Base-by-base conservation (phyloP, 73 alveolate genomes). In the Blepharisma japonicum region DNA sequence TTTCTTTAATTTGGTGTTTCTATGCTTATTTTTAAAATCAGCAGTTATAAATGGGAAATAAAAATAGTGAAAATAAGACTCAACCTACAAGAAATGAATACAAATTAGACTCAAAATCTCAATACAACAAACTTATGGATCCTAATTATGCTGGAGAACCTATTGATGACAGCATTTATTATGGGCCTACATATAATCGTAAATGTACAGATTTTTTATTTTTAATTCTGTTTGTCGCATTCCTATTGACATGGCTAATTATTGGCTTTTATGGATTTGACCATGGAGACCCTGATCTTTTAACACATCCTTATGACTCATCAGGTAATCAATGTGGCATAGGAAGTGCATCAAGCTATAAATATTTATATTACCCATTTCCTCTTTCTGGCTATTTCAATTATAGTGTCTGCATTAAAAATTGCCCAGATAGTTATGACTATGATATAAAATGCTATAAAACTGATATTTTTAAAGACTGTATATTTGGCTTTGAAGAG, bases 131-230 rank as follows among this genome's bases (percentile, higher is more conserved):
- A 5, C 23, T 2, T 25, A 1, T 61, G 2, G 74, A 61, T 39
- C 74, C 74, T 1, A 61, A 61, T 25, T 61, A 61, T 39, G 2
- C 14, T 8, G 74, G 74, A 61, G 74, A 61, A 5, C 74, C 74
- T 18, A n/a, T 61, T 61, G 74, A 61, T 25, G 74, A 61, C 23
- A 61, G 23, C 4, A 76, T 91, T 25, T 71, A 77, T 67, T 83
- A 90, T 78, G 98, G 98, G 6, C 98, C 98, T 55, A 82, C 87
- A 11, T 79, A 81, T 56, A 89, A 89, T 72, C 87, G 99, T 55
- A 68, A 77, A 50, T 92, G 97, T 74, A 88, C 98, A n/a, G 99
- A 94, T 81, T 55, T 85, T 49, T 68, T 92, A 27, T 94, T 95
- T 90, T 94, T 95, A 77, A 78, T 90, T 67, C 55, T 94, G 48